Conservation (phyloP, 805 yeast genomes). For the Blastobotrys peoriensis region DNA sequence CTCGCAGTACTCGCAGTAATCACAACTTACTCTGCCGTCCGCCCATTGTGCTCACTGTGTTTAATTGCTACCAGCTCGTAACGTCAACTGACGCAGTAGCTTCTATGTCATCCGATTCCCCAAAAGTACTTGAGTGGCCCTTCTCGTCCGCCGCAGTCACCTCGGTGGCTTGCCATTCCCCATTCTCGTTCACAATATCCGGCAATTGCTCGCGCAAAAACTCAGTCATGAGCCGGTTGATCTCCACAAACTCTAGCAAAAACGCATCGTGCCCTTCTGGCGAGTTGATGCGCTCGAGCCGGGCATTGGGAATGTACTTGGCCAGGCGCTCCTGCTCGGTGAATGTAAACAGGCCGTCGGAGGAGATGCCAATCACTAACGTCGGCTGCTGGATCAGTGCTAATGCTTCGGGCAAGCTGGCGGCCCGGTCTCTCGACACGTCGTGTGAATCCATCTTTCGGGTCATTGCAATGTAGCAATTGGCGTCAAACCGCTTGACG, state of each 20-base stretch:
- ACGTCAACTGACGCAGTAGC: slow-evolving; percentile 57
- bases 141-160: slow-evolving; percentile 35
- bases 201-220: slow-evolving; percentile 57
- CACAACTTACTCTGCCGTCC: too few relatives aligned
- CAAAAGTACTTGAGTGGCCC: slow-evolving; percentile 56
- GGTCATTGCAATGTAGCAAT: slow-evolving; percentile 90
- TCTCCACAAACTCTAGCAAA: slow-evolving; percentile 76
- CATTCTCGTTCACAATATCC: slow-evolving; percentile 48
- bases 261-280: slow-evolving; percentile 99
- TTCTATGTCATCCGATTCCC: slow-evolving; percentile 75
- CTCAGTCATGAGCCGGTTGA: slow-evolving; percentile 61
- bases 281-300: slow-evolving; percentile 67
- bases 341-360: slow-evolving; percentile 89
- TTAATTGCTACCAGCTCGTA: slow-evolving; percentile 93
- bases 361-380: slow-evolving; percentile 77
- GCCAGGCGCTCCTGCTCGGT: slow-evolving; percentile 87
- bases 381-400: slow-evolving; percentile 64
- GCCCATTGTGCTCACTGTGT: too few relatives aligned
- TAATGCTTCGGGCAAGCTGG: slow-evolving; percentile 46
- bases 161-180: slow-evolving; percentile 33
- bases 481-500: slow-evolving; percentile 86
- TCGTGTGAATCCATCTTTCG: slow-evolving; percentile 95
- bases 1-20: too few relatives aligned
- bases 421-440: slow-evolving; percentile 70
- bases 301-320: slow-evolving; percentile 61